A percentile compares a stretch with the other conserved stretches of the same genome.
Evolutionary conservation across 2,329 filamentous ascomycete species (phyloP).

Genomic region (Talaromyces sp.): DNA sequence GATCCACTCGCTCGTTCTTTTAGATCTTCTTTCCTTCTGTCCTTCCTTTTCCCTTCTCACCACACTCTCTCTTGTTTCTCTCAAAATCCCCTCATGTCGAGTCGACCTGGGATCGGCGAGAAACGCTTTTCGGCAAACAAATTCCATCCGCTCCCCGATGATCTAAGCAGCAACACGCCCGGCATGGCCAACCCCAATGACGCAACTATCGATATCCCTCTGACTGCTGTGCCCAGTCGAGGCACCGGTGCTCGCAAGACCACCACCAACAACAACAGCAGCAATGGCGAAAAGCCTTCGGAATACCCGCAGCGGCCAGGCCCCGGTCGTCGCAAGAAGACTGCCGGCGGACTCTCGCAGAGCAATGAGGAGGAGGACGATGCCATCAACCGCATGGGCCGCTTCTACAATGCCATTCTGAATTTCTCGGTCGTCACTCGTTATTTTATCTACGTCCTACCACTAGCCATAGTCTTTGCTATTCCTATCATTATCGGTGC

Average conservation of each 20-base stretch:
- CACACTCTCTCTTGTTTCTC: too few relatives aligned
- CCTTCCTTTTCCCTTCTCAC: neutral
- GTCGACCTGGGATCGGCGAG: slow-evolving; percentile 28
- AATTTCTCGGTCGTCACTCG: slow-evolving; percentile 59
- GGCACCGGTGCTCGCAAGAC: slow-evolving; percentile 38
- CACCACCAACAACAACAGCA: slow-evolving; percentile 21
- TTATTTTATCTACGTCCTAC: slow-evolving; percentile 58
- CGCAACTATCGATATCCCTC: slow-evolving; percentile 56
- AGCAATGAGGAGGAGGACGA: slow-evolving; percentile 49
- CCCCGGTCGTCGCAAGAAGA: slow-evolving; percentile 29
- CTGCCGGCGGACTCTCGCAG: slow-evolving; percentile 23
- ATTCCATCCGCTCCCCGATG: slow-evolving; percentile 37
- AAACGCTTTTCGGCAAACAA: slow-evolving; percentile 41
- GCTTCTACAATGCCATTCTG: slow-evolving; percentile 54
- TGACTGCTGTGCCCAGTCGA: slow-evolving; percentile 49
- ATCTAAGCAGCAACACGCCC: slow-evolving; percentile 18
- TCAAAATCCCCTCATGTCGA: too few relatives aligned
- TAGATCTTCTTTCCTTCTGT: neutral
- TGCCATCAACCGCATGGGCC: slow-evolving; percentile 55
- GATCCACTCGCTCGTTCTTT: neutral
- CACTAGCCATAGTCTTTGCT: slow-evolving; percentile 52
- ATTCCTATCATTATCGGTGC: slow-evolving; percentile 60
- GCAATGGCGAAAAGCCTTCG: slow-evolving; percentile 25
- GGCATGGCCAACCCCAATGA: slow-evolving; percentile 46
- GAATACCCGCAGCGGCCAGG: slow-evolving; percentile 9